Evolutionary conservation across 305 asterid species (phyloP).

Genomic region (Fraxinus angustifolia): DNA sequence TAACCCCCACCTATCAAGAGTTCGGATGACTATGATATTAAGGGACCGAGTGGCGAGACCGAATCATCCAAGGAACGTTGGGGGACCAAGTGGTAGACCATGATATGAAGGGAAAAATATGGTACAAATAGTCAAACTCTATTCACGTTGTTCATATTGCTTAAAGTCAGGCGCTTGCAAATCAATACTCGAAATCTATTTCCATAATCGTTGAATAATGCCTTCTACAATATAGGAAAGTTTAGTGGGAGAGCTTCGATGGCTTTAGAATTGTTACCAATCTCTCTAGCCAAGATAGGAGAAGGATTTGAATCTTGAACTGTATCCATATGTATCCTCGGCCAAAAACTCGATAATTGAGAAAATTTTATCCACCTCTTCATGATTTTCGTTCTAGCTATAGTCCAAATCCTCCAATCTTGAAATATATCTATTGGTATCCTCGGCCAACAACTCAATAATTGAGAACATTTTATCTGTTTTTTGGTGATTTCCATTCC

Average conservation of each 20-base stretch:
- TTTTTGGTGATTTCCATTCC: background rate
- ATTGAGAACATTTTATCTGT: conserved; percentile 4
- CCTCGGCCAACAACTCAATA: conserved; percentile 20
- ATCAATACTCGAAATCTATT: background rate
- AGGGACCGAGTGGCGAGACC: background rate
- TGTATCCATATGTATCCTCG: conserved; percentile 7
- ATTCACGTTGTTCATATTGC: background rate
- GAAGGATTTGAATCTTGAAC: background rate
- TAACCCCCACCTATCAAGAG: background rate
- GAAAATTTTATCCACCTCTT: conserved; percentile 10
- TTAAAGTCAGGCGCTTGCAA: background rate
- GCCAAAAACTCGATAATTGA: conserved; percentile 1
- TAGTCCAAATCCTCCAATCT: background rate
- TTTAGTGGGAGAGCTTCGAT: background rate
- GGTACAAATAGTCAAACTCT: background rate
- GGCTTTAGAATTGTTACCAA: background rate
- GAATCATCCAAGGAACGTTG: background rate
- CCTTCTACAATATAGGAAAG: background rate
- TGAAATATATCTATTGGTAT: background rate
- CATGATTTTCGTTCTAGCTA: conserved; percentile 10
- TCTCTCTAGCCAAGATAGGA: background rate
- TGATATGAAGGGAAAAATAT: background rate
- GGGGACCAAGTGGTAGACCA: background rate
- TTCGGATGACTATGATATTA: background rate
- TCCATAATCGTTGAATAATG: background rate